These are phyloP conservation scores for Aquanectria penicillioides DNA, from an alignment of 2,329 filamentous ascomycete genomes.

Conservation along the genomic window DNA sequence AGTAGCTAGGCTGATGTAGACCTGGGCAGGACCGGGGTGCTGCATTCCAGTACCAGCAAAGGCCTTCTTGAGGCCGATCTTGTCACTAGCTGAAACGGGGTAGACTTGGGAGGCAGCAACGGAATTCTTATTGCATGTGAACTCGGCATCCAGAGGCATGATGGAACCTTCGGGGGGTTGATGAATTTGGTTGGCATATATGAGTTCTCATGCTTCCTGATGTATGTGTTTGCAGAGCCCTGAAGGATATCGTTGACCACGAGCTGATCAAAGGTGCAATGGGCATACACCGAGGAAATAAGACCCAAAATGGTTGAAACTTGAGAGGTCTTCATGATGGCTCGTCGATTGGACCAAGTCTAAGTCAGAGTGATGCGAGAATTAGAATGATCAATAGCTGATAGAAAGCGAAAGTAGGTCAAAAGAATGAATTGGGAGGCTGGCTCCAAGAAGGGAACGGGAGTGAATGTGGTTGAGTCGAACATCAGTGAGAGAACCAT, in stretches of 20 bases:
- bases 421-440: too few relatives aligned
- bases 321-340: too few relatives aligned
- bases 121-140: conserved; percentile 5
- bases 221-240: conserved; percentile 11
- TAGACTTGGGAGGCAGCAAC: background rate
- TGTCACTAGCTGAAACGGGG: conserved; percentile 1
- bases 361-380: too few relatives aligned
- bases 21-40: conserved; percentile 1
- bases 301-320: too few relatives aligned
- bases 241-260: background rate
- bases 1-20: background rate
- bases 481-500: too few relatives aligned
- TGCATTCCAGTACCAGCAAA: conserved; percentile 5
- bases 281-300: too few relatives aligned
- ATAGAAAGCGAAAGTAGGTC: too few relatives aligned
- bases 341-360: too few relatives aligned
- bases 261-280: conserved; percentile 5
- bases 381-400: too few relatives aligned
- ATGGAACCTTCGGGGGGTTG: conserved; percentile 11
- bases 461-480: too few relatives aligned
- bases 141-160: background rate
- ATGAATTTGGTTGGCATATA: conserved; percentile 17
- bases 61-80: conserved; percentile 9
- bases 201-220: conserved; percentile 11
- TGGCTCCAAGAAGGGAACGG: too few relatives aligned